Percentiles rank a stretch among this genome's conserved stretches.
phyloP scores from a whole-genome alignment of 345 rosid genomes.

The Pistacia integerrima region DNA sequence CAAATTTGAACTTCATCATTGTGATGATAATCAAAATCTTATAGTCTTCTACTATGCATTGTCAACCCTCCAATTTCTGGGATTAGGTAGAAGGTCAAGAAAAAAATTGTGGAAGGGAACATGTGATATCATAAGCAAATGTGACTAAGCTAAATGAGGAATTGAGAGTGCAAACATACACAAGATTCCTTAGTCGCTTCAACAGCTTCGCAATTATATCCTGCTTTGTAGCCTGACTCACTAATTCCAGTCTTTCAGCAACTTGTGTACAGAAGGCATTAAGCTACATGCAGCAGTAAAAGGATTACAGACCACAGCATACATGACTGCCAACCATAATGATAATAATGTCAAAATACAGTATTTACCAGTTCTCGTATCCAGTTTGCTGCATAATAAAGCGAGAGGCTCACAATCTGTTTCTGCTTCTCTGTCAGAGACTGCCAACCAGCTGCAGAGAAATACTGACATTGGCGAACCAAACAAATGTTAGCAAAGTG shows the following conservation, averaged over 20 bases:
- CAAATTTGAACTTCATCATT: background rate
- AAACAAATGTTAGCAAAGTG: constrained; percentile 33
- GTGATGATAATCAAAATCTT: background rate
- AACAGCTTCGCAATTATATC: constrained; percentile 63
- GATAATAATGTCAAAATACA: constrained; percentile 18
- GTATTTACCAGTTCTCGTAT: constrained; percentile 72
- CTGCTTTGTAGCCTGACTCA: constrained; percentile 60
- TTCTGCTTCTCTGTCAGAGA: constrained; percentile 68
- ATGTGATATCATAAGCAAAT: constrained; percentile 4
- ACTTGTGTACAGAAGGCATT: constrained; percentile 84
- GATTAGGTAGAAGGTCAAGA: background rate
- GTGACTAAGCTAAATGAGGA: constrained; percentile 19
- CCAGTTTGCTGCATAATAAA: constrained; percentile 80
- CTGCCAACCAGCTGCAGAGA: constrained; percentile 52
- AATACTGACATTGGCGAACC: constrained; percentile 54
- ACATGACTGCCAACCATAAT: constrained; percentile 11
- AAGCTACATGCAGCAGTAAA: constrained; percentile 48
- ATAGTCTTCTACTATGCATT: background rate
- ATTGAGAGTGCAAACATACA: constrained; percentile 48
- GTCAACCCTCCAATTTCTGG: background rate
- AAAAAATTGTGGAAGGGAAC: no score
- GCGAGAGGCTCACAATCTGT: constrained; percentile 57
- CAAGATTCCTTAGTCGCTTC: constrained; percentile 73
- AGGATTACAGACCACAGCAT: constrained; percentile 21
- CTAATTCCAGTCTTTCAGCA: constrained; percentile 49